These are phyloP conservation scores for Yamadazyma sp. DNA, from an alignment of 805 yeast species.

Conservation along the genomic window DNA sequence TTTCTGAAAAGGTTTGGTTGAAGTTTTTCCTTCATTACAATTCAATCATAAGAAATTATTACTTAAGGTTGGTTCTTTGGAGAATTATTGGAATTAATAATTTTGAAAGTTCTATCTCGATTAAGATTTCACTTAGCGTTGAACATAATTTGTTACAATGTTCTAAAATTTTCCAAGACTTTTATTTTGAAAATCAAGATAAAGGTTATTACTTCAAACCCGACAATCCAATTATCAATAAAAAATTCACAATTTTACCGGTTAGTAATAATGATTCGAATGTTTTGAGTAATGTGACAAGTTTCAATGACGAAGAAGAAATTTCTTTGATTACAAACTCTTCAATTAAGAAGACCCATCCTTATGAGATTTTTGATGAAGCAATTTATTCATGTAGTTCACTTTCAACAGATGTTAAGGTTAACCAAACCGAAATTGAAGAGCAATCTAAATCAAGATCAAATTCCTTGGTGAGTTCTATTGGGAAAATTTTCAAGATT, in stretches of 20 bases:
- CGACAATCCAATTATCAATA: constrained; percentile 44
- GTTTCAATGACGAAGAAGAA: constrained; percentile 5
- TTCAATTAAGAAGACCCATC: constrained; percentile 48
- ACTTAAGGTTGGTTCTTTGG: constrained; percentile 66
- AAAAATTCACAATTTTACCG: constrained; percentile 45
- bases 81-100: constrained; percentile 48
- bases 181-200: constrained; percentile 17
- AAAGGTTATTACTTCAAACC: constrained; percentile 23
- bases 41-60: constrained; percentile 71
- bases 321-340: constrained; percentile 20
- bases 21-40: constrained; percentile 73
- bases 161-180: constrained; percentile 22
- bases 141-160: constrained; percentile 29
- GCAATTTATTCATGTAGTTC: constrained; percentile 48
- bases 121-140: constrained; percentile 27
- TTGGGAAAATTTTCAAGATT: constrained; percentile 35
- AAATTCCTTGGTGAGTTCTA: constrained; percentile 28
- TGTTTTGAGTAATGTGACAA: background rate
- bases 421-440: constrained; percentile 5
- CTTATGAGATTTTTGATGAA: constrained; percentile 66
- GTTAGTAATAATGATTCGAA: constrained; percentile 15
- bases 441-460: constrained; percentile 7
- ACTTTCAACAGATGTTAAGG: constrained; percentile 15
- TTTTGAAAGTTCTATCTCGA: constrained; percentile 30
- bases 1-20: constrained; percentile 50